Evolutionary conservation across 1,284 basidiomycete species (phyloP).

Genomic region (Anthracocystis panici-leucophaei): DNA sequence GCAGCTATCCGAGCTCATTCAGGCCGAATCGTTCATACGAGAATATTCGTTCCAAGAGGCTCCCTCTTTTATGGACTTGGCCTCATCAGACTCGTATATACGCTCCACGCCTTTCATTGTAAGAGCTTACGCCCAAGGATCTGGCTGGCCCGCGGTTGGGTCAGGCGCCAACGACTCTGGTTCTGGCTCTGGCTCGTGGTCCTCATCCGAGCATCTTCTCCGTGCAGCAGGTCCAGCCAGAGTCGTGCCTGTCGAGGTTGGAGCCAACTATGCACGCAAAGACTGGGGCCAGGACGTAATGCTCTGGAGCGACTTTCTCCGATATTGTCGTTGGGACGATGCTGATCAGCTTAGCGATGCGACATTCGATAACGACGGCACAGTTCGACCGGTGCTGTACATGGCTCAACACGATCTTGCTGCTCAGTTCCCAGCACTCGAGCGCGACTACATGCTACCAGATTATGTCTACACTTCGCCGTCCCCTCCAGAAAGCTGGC

Average conservation of each 20-base stretch:
- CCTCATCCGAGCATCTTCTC: constrained; percentile 36
- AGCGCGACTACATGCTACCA: constrained; percentile 81
- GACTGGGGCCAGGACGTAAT: constrained; percentile 87
- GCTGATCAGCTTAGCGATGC: not conserved
- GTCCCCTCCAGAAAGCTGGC: constrained; percentile 29
- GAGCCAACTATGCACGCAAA: constrained; percentile 81
- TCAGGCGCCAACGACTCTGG: constrained; percentile 71
- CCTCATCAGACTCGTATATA: not conserved
- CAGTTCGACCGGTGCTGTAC: constrained; percentile 74
- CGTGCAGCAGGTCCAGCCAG: constrained; percentile 76
- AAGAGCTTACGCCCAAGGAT: constrained; percentile 71
- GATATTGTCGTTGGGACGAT: constrained; percentile 72
- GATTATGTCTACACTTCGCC: constrained; percentile 86
- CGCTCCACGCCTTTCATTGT: constrained; percentile 79
- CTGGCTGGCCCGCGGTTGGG: constrained; percentile 79
- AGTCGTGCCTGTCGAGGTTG: constrained; percentile 90
- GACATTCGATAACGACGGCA: constrained; percentile 3
- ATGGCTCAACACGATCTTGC: constrained; percentile 91
- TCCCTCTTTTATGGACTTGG: constrained; percentile 34
- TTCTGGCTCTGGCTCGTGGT: constrained; percentile 70
- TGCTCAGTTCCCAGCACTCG: constrained; percentile 83
- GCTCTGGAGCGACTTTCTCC: constrained; percentile 81
- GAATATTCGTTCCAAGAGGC: constrained; percentile 25
- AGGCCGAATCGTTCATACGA: constrained; percentile 18
- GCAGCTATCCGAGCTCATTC: not conserved